Conservation (phyloP, 139 green algal genomes). For the Micromonas pusilla region DNA sequence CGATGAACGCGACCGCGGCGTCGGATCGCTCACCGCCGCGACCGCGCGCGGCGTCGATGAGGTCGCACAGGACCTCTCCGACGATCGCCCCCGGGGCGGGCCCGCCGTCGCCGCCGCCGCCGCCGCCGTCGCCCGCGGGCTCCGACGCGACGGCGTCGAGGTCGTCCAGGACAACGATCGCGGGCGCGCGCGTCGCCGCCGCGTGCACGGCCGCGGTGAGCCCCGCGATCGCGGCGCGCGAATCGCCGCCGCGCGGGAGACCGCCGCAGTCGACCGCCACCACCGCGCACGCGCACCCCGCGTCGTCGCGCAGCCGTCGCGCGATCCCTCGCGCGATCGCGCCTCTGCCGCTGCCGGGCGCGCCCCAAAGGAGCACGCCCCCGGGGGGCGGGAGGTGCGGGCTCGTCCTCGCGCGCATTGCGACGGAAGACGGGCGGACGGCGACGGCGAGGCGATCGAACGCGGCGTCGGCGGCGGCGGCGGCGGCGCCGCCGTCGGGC, state of each 20-base stretch:
- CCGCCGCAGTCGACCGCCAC: not conserved
- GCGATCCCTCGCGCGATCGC: not conserved
- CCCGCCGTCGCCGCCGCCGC: too few species aligned
- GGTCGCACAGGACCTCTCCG: not conserved
- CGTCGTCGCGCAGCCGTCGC: not conserved
- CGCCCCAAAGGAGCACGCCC: not conserved
- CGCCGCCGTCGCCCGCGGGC: too few species aligned
- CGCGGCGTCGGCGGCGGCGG: not conserved
- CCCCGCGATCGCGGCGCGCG: not conserved
- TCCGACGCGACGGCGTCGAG: not conserved
- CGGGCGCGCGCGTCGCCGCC: too few species aligned
- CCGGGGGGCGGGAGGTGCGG: too few species aligned
- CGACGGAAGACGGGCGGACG: too few species aligned
- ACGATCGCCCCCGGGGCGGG: not conserved
- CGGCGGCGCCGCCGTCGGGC: too few species aligned
- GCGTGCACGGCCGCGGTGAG: not conserved
- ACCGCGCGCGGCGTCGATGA: not conserved
- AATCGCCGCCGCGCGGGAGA: not conserved
- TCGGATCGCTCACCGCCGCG: too few species aligned
- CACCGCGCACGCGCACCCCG: not conserved
- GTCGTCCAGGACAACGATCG: not conserved
- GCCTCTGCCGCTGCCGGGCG: not conserved
- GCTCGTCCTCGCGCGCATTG: not conserved
- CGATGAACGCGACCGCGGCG: not conserved
- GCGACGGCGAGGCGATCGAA: not conserved